Base-by-base conservation (phyloP, 352 stramenopile species). In the Phytopythium sindhum region DNA sequence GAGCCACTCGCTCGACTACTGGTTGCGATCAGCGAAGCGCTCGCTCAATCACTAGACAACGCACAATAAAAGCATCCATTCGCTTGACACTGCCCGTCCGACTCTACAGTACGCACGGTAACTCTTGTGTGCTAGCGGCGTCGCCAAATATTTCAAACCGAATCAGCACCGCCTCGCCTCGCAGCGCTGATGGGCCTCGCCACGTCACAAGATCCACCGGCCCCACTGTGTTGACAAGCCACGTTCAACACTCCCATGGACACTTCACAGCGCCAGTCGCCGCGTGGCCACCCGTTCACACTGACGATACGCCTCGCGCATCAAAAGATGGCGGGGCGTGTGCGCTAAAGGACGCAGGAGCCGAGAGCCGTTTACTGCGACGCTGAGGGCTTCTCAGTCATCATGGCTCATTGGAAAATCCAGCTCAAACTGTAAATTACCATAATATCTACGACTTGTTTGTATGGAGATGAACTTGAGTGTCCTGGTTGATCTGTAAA, bases 151-250 rank as follows among this genome's bases (percentile, higher is more conserved):
- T 53, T 33, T 53, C 24, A 33, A 21, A 19, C 23, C 11, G 23
- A 53, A 33, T 53, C 47, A 33, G 39, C 39, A n/a, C n/a, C n/a
- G 42, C 42, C 21, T n/a, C 37, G 37, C 37, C 35, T 39, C 37
- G 31, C 31, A 35, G 8, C 3, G 31, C 33, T 39, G 39, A 45
- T 45, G 39, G 4, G 15, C 39, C 23, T 51, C 47, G 24, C 47
- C 47, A 53, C 47, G 47, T 53, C 47, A 53, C 47, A 15, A 51
- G 23, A 53, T 53, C 47, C 47, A 53, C 14, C 47, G 47, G 24
- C 47, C n/a, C 47, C 14, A 53, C 47, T 53, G 2, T 33, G 23
- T 33, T 53, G 47, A 53, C 47, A 53, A 11, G 47, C 44, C 7
- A 23, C 41, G 41, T 48, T 7, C 41, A 17, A 48, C 41, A 19